Evolutionary conservation across 371 early-diverging fungal genomes (phyloP), one percentile per base, ranked within the genome.

Genomic region (Thermomucor indicae-seudaticae): DNA sequence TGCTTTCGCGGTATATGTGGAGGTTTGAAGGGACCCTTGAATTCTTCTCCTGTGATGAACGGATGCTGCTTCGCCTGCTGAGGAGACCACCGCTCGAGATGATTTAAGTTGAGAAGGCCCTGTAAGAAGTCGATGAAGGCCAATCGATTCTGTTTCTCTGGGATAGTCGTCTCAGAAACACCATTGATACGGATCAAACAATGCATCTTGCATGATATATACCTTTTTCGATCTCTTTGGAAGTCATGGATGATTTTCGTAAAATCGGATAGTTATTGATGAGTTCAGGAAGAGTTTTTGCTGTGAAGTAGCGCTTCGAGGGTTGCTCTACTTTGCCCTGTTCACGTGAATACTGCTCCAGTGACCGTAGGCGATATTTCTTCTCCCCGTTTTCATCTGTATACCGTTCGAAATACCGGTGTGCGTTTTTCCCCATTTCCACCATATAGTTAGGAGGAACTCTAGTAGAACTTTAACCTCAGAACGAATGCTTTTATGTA

Each of bases 21-120:
- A 17, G 75, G 75, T 31, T 62, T 65, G 40, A 70, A 75, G 2
- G 68, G 75, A 20, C 53, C 60, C 6, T 59, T 67, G 35, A 84
- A 91, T 17, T 75, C 72, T 58, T 92, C 89, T 3, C 93, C 93
- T 0, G 96, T 95, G 30, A 97, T 90, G 55, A 98, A 97, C 6
- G 98, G 98, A 58, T 98, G 98, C 60, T 86, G 64, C 24, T 84
- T 79, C 2, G 98, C 98, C 64, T 98, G 95, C 35, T 89, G 91
- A 1, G 98, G 96, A 1, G 93, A 86, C 95, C 95, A 95, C 42
- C 98, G 80, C 62, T 91, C 92, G 46, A 92, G 79, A 3, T 97
- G 97, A 51, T 98, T 95, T 20, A 97, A 55, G 43, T 88, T 85
- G 43, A 98, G 68, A 14, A 95, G 65, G 4, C 95, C 95, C 40